Evolutionary conservation across 2,329 filamentous ascomycete species (phyloP).

Genomic region (Phialophora macrospora): DNA sequence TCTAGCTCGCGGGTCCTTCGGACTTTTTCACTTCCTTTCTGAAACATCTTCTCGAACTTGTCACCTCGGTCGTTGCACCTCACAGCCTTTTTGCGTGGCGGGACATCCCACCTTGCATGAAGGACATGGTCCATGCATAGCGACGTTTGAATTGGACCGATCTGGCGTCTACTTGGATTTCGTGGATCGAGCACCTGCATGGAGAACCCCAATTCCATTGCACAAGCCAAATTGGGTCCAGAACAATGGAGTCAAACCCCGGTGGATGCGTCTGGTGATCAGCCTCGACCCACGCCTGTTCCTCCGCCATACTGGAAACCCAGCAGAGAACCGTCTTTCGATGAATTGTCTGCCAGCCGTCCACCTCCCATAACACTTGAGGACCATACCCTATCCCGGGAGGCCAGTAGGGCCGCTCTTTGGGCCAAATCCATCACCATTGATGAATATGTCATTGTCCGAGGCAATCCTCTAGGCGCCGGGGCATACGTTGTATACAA

Average conservation of each 20-base stretch:
- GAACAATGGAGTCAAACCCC: slow-evolving; percentile 9
- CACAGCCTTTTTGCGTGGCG: slow-evolving; percentile 2
- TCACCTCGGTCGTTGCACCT: slow-evolving; percentile 12
- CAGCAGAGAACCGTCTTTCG: slow-evolving; percentile 49
- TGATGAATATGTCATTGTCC: slow-evolving; percentile 66
- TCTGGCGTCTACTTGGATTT: not conserved
- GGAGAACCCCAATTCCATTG: slow-evolving; percentile 22
- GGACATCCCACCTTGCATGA: slow-evolving; percentile 9
- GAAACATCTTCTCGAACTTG: slow-evolving; percentile 16
- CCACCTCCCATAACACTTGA: slow-evolving; percentile 63
- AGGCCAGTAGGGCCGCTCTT: slow-evolving; percentile 59
- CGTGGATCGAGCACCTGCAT: slow-evolving; percentile 29
- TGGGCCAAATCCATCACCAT: slow-evolving; percentile 68
- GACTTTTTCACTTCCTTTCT: slow-evolving; percentile 6
- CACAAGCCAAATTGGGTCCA: slow-evolving; percentile 18
- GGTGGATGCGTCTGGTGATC: slow-evolving; percentile 1
- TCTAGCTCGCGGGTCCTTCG: slow-evolving; percentile 15
- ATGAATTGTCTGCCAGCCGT: slow-evolving; percentile 47
- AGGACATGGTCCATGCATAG: not conserved
- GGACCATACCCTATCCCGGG: slow-evolving; percentile 64
- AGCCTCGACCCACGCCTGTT: slow-evolving; percentile 11
- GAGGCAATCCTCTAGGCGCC: slow-evolving; percentile 55
- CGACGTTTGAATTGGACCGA: not conserved
- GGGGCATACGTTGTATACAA: slow-evolving; percentile 98
- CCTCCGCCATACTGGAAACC: slow-evolving; percentile 54